Conservation (phyloP, 306 rosid genomes). For the Dalbergia cultrata region DNA sequence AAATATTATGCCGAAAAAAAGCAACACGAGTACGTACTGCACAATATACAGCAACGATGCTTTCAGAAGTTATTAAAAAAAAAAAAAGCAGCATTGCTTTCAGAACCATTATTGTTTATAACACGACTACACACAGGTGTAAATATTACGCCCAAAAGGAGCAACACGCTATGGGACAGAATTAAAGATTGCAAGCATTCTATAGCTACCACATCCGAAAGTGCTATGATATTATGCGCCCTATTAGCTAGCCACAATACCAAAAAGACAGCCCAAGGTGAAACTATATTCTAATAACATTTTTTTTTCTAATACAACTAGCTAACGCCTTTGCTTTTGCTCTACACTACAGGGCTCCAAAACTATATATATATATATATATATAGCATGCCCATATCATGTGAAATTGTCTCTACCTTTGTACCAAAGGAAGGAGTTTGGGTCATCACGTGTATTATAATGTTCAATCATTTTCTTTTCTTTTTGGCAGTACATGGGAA, state of each 20-base stretch:
- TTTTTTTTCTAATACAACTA: not conserved
- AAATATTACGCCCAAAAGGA: not conserved
- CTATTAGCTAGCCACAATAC: not conserved
- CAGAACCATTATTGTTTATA: not conserved
- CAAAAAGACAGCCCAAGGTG: not conserved
- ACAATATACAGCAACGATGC: not conserved
- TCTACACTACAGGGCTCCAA: not conserved
- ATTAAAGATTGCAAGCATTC: not conserved
- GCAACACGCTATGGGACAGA: not conserved
- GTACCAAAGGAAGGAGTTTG: constrained; percentile 42
- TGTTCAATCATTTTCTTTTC: not conserved
- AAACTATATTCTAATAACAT: not conserved
- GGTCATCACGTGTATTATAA: constrained; percentile 17
- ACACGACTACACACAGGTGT: not conserved
- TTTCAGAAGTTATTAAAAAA: too few species aligned
- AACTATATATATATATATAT: not conserved
- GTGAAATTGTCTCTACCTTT: constrained; percentile 23
- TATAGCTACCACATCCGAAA: not conserved
- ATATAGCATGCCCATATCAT: not conserved
- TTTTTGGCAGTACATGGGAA: too few species aligned
- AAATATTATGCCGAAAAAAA: too few species aligned
- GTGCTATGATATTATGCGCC: not conserved
- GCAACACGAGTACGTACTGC: too few species aligned
- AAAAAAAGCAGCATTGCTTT: too few species aligned
- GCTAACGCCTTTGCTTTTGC: constrained; percentile 39